phyloP scores from a whole-genome alignment of 192 early-diverging fungal genomes.

The Gamsiella multidivaricata region DNA sequence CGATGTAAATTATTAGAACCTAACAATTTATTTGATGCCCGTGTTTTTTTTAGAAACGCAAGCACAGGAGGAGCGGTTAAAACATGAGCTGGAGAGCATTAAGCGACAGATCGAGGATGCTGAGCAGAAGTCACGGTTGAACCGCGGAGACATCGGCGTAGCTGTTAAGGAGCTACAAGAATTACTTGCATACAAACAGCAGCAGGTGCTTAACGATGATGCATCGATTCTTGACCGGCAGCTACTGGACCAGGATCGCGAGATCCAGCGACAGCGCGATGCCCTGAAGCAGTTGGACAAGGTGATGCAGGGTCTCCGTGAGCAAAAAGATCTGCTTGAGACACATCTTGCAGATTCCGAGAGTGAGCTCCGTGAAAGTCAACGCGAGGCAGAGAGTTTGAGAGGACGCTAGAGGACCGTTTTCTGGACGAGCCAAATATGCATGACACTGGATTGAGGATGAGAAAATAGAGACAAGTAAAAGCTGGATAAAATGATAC shows the following conservation, averaged over 20 bases:
- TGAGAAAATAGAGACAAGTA: too few relatives aligned
- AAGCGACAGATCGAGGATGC: constrained; percentile 62
- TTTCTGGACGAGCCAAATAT: too few relatives aligned
- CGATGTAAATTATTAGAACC: background rate
- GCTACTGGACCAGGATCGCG: constrained; percentile 57
- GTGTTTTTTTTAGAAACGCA: constrained; percentile 20
- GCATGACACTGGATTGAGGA: too few relatives aligned
- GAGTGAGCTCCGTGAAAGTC: constrained; percentile 59
- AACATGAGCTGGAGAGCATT: constrained; percentile 59
- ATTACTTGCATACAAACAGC: constrained; percentile 64
- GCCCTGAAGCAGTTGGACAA: constrained; percentile 58
- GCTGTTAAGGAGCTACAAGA: constrained; percentile 59
- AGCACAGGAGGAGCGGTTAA: constrained; percentile 60
- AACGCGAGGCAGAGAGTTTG: constrained; percentile 45
- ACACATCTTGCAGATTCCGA: constrained; percentile 58
- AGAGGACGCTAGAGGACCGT: constrained; percentile 4
- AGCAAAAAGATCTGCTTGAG: constrained; percentile 61
- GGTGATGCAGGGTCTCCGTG: constrained; percentile 60
- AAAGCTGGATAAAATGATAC: too few relatives aligned
- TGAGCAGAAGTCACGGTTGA: constrained; percentile 41
- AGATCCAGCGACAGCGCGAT: constrained; percentile 62
- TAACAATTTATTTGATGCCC: constrained; percentile 1
- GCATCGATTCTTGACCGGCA: constrained; percentile 55
- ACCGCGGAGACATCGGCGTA: constrained; percentile 33
- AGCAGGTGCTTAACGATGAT: constrained; percentile 62